Conservation (phyloP, 768 basidiomycete genomes). For the Hypsizygus marmoreus region DNA sequence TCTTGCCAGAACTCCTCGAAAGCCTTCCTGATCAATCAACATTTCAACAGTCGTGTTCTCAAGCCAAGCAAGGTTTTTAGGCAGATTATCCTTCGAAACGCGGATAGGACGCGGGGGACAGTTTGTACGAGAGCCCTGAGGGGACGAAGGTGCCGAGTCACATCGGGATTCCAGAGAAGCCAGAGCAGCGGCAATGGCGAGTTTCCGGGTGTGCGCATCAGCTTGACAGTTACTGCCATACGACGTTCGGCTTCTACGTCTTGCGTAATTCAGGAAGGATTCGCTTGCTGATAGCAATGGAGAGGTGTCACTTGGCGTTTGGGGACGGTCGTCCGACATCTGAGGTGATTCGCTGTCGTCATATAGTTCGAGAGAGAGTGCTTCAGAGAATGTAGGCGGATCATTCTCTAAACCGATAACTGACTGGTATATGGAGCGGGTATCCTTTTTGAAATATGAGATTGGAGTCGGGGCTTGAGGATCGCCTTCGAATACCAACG, state of each 20-base stretch:
- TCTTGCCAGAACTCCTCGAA: conserved; percentile 59
- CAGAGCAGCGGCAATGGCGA: conserved; percentile 12
- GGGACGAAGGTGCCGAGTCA: conserved; percentile 15
- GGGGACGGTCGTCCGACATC: no score
- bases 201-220: background rate
- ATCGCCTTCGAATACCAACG: no score
- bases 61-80: conserved; percentile 49
- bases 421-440: no score
- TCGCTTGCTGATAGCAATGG: no score
- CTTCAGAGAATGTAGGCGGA: no score
- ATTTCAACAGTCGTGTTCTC: conserved; percentile 56
- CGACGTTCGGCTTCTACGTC: background rate
- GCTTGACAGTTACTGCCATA: conserved; percentile 3
- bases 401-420: no score
- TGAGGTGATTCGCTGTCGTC: no score
- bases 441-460: no score
- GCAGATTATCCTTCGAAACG: conserved; percentile 5
- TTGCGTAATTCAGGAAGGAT: conserved; percentile 1
- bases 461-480: no score
- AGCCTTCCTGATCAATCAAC: conserved; percentile 84
- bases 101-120: background rate
- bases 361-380: no score
- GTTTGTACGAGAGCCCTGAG: conserved; percentile 1
- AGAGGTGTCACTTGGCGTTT: no score
- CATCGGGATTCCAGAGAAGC: conserved; percentile 13